Conservation (phyloP, 2,329 filamentous ascomycete genomes). For the Kalaharituber pfeilii region DNA sequence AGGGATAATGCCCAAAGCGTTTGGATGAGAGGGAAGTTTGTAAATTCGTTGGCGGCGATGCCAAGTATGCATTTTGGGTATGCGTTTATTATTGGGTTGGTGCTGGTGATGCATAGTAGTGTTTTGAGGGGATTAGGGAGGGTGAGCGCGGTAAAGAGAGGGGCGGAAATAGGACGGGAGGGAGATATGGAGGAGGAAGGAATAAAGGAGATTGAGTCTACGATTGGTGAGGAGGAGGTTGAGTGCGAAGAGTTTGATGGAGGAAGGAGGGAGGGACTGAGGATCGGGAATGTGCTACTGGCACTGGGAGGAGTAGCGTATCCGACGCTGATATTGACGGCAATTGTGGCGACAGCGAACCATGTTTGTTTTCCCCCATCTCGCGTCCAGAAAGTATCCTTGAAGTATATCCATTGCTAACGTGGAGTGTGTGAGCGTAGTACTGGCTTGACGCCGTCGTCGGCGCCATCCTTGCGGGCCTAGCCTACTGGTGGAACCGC, state of each 20-base stretch:
- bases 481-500: slow-evolving; percentile 34
- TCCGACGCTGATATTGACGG: slow-evolving; percentile 37
- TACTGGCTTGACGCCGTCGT: slow-evolving; percentile 38
- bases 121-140: not conserved
- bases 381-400: no score
- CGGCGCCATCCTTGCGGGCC: slow-evolving; percentile 31
- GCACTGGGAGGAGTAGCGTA: slow-evolving; percentile 34
- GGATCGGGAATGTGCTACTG: slow-evolving; percentile 33
- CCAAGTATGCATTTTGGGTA: slow-evolving; percentile 42
- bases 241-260: not conserved
- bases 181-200: not conserved
- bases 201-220: no score
- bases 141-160: slow-evolving; percentile 25
- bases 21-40: slow-evolving; percentile 39
- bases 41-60: slow-evolving; percentile 42
- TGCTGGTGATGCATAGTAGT: slow-evolving; percentile 26
- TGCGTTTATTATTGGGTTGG: slow-evolving; percentile 36
- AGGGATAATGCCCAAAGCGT: slow-evolving; percentile 36
- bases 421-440: slow-evolving; percentile 3
- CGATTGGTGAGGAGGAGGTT: not conserved
- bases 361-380: slow-evolving; percentile 25
- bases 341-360: slow-evolving; percentile 45
- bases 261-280: slow-evolving; percentile 10
- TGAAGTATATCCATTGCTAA: slow-evolving; percentile 2
- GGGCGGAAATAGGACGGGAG: not conserved